Evolutionary conservation across 352 stramenopile species (phyloP).

Genomic region (Phytophthora niederhauseri): DNA sequence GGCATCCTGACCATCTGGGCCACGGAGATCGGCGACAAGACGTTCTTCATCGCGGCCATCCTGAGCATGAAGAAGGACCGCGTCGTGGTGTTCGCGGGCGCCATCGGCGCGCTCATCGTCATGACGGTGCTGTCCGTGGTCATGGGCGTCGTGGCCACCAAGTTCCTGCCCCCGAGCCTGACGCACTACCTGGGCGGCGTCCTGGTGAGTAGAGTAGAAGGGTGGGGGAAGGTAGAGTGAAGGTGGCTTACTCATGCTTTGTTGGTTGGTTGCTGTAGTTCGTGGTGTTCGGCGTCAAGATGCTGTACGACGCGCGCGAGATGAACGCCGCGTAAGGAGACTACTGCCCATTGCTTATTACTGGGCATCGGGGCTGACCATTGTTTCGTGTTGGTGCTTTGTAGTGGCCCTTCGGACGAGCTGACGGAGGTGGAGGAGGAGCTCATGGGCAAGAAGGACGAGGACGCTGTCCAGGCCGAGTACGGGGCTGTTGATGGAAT

Average conservation of each 20-base stretch:
- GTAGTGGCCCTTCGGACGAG: constrained; percentile 79
- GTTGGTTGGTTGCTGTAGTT: constrained; percentile 74
- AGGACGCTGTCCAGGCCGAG: constrained; percentile 52
- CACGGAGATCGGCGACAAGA: constrained; percentile 99
- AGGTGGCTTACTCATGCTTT: neutral
- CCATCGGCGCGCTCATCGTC: constrained; percentile 94
- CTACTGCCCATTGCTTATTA: too few relatives aligned
- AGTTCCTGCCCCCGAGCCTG: constrained; percentile 93
- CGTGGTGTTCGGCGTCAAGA: constrained; percentile 96
- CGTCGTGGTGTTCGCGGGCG: constrained; percentile 96
- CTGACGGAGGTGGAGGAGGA: constrained; percentile 86
- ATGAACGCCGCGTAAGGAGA: constrained; percentile 76
- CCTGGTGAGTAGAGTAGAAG: constrained; percentile 43
- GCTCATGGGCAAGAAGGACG: constrained; percentile 83
- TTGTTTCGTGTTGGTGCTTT: neutral
- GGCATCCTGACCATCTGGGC: constrained; percentile 97
- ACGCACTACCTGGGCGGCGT: constrained; percentile 97
- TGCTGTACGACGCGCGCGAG: constrained; percentile 89
- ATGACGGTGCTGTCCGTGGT: constrained; percentile 99
- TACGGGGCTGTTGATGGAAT: constrained; percentile 28
- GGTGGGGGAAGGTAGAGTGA: neutral
- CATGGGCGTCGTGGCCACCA: constrained; percentile 96
- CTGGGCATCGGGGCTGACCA: neutral
- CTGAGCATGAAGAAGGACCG: constrained; percentile 96
- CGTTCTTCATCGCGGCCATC: constrained; percentile 99